These are phyloP conservation scores for Macaranga tanarius DNA, from an alignment of 441 rosid genomes.

Conservation along the genomic window DNA sequence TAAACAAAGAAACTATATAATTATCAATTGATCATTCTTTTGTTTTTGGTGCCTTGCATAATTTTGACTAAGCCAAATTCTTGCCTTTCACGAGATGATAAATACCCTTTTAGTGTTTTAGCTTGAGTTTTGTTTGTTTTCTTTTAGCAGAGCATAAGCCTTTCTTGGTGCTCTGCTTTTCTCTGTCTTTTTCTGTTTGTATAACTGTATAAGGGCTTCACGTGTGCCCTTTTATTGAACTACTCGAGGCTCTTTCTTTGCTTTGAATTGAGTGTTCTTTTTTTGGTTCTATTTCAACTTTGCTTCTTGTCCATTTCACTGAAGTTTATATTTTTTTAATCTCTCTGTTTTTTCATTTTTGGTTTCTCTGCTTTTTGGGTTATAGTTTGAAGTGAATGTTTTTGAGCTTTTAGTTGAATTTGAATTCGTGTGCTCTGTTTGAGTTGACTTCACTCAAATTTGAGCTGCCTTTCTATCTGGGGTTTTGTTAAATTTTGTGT, in stretches of 20 bases:
- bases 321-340: slow-evolving; percentile 7
- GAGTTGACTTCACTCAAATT: not conserved
- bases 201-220: slow-evolving; percentile 23
- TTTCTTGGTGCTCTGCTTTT: slow-evolving; percentile 1
- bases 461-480: slow-evolving; percentile 1
- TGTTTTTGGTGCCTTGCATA: slow-evolving; percentile 9
- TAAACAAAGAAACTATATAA: no score
- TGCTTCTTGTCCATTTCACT: slow-evolving; percentile 20
- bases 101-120: not conserved
- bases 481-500: not conserved
- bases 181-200: slow-evolving; percentile 22
- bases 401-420: slow-evolving; percentile 12
- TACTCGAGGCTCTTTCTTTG: slow-evolving; percentile 6
- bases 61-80: slow-evolving; percentile 22
- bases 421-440: not conserved
- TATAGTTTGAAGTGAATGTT: not conserved
- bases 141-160: slow-evolving; percentile 5
- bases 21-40: no score
- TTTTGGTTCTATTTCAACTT: slow-evolving; percentile 1
- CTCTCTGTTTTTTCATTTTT: not conserved
- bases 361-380: slow-evolving; percentile 20
- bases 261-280: slow-evolving; percentile 17
- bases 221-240: slow-evolving; percentile 25
- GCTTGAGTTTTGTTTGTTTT: slow-evolving; percentile 20
- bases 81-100: slow-evolving; percentile 41